Conservation (phyloP, 2,329 filamentous ascomycete genomes). For the Fusarium subtropicale region DNA sequence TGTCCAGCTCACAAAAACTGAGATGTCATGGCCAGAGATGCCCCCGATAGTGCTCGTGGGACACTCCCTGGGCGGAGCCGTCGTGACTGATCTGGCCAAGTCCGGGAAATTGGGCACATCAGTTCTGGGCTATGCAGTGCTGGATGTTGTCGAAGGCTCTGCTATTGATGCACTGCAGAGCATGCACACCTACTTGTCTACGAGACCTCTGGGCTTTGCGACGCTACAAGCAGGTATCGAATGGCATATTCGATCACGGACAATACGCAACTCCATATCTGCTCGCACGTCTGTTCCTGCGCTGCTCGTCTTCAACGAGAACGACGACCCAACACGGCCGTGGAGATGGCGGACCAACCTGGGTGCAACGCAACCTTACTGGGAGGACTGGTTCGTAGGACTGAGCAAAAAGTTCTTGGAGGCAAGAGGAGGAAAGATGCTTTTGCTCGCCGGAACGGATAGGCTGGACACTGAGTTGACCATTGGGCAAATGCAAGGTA, state of each 20-base stretch:
- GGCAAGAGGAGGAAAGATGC: constrained; percentile 83
- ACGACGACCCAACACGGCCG: constrained; percentile 55
- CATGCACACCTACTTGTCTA: constrained; percentile 92
- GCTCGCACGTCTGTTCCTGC: constrained; percentile 89
- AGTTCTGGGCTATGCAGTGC: constrained; percentile 85
- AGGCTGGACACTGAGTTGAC: constrained; percentile 90
- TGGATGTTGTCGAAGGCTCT: constrained; percentile 96
- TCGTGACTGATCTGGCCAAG: constrained; percentile 85
- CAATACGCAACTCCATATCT: constrained; percentile 84
- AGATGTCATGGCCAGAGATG: constrained; percentile 78
- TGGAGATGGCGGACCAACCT: constrained; percentile 92
- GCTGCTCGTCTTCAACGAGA: constrained; percentile 68
- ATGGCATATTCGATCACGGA: constrained; percentile 92
- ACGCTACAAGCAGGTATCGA: constrained; percentile 84
- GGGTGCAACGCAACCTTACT: constrained; percentile 85
- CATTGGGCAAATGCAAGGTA: constrained; percentile 97
- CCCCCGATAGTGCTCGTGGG: constrained; percentile 87
- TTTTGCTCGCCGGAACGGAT: constrained; percentile 90
- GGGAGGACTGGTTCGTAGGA: constrained; percentile 93
- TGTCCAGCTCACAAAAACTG: constrained; percentile 72
- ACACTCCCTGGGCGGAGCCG: constrained; percentile 92
- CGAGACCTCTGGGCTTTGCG: constrained; percentile 81
- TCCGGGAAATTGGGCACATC: constrained; percentile 72
- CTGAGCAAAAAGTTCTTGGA: constrained; percentile 88
- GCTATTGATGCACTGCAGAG: constrained; percentile 94